Evolutionary conservation across 2,329 filamentous ascomycete genomes (phyloP).

Genomic region (Penicillium expansum): DNA sequence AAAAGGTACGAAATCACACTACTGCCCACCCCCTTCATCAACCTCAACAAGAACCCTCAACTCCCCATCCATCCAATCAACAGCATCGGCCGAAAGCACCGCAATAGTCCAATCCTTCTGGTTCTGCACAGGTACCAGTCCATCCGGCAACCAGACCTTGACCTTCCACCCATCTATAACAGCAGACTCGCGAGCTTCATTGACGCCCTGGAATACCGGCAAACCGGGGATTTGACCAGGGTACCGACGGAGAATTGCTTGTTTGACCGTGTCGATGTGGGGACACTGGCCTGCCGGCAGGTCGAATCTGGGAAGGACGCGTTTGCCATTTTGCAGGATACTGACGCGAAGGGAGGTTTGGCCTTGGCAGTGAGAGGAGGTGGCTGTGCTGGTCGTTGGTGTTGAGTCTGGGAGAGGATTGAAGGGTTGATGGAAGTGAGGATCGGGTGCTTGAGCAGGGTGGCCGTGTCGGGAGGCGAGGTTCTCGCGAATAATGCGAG

Average conservation of each 20-base stretch:
- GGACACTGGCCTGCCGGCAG: slow-evolving; percentile 37
- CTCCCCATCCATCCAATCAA: slow-evolving; percentile 50
- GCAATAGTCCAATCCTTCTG: slow-evolving; percentile 48
- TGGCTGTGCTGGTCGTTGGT: slow-evolving; percentile 3
- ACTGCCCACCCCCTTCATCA: slow-evolving; percentile 15
- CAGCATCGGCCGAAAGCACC: slow-evolving; percentile 41
- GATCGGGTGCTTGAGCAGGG: slow-evolving; percentile 8
- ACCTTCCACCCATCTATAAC: slow-evolving; percentile 32
- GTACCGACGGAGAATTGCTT: slow-evolving; percentile 33
- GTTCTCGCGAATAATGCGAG: slow-evolving; percentile 42
- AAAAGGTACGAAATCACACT: neutral
- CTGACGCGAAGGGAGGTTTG: slow-evolving; percentile 39
- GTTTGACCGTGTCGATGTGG: slow-evolving; percentile 33
- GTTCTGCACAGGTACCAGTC: slow-evolving; percentile 37
- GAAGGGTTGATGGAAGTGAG: slow-evolving; percentile 19
- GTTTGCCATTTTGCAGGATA: slow-evolving; percentile 40
- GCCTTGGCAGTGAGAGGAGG: slow-evolving; percentile 8
- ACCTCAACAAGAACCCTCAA: slow-evolving; percentile 44
- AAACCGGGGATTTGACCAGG: slow-evolving; percentile 30
- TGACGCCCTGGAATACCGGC: slow-evolving; percentile 7
- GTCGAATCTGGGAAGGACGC: slow-evolving; percentile 39
- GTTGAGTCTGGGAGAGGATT: slow-evolving; percentile 7
- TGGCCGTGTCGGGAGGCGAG: slow-evolving; percentile 28
- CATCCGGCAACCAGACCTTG: slow-evolving; percentile 44
- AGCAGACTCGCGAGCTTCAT: slow-evolving; percentile 17